A percentile compares a stretch with the other conserved stretches of the same genome.
Conservation (phyloP, 1,139 yeast genomes). For the Protomyces arabidopsidicola region DNA sequence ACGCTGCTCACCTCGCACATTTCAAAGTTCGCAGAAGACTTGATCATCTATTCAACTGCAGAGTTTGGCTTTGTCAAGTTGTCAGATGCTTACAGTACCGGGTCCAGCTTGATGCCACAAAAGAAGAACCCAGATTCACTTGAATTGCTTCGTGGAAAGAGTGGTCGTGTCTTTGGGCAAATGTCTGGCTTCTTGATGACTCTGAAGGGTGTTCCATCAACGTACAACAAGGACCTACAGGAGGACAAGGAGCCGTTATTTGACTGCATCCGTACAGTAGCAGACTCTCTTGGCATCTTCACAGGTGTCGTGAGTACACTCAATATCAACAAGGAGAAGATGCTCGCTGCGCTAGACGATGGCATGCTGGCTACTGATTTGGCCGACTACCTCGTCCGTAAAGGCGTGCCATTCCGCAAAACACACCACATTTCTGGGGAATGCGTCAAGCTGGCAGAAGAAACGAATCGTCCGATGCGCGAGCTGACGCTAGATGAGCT, state of each 20-base stretch:
- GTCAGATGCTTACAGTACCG: slow-evolving; percentile 97
- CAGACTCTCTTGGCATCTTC: slow-evolving; percentile 87
- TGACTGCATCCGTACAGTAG: slow-evolving; percentile 83
- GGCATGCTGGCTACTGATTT: slow-evolving; percentile 98
- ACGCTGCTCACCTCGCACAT: slow-evolving; percentile 91
- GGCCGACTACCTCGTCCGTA: slow-evolving; percentile 94
- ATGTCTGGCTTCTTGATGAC: slow-evolving; percentile 95
- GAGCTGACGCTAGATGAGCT: slow-evolving; percentile 71
- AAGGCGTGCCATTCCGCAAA: slow-evolving; percentile 98
- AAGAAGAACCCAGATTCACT: slow-evolving; percentile 96
- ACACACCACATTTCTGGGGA: slow-evolving; percentile 98
- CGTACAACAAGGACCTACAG: slow-evolving; percentile 97
- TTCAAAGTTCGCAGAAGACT: slow-evolving; percentile 88
- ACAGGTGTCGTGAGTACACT: slow-evolving; percentile 93
- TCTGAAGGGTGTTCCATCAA: slow-evolving; percentile 89
- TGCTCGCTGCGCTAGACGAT: slow-evolving; percentile 89
- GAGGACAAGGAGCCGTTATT: slow-evolving; percentile 97
- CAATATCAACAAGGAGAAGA: slow-evolving; percentile 61
- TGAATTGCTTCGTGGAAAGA: slow-evolving; percentile 90
- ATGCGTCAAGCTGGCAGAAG: slow-evolving; percentile 90
- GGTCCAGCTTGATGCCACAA: slow-evolving; percentile 97
- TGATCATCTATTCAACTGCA: slow-evolving; percentile 92
- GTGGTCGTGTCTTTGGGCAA: slow-evolving; percentile 95
- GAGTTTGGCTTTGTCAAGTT: slow-evolving; percentile 91
- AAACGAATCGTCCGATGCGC: slow-evolving; percentile 68